Conservation (phyloP, 331 rosid species). For the Dryas integrifolia region DNA sequence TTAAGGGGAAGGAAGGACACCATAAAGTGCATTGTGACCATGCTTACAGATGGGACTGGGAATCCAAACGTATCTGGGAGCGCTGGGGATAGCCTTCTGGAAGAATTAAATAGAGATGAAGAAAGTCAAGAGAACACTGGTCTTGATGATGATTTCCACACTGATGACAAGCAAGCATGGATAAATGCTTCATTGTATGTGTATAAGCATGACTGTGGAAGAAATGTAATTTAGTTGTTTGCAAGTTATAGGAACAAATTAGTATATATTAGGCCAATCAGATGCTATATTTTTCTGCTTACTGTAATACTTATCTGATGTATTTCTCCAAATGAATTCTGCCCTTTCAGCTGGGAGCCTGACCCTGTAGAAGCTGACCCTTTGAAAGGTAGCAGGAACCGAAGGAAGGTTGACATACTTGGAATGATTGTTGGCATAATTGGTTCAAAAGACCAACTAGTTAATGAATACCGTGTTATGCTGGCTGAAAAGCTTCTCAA, state of each 20-base stretch:
- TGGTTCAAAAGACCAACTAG: constrained; percentile 94
- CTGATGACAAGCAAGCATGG: constrained; percentile 97
- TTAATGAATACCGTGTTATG: constrained; percentile 94
- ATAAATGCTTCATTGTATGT: constrained; percentile 65
- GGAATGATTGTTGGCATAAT: constrained; percentile 96
- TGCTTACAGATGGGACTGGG: constrained; percentile 93
- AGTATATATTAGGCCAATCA: not conserved
- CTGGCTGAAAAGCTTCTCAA: constrained; percentile 97
- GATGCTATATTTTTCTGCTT: not conserved
- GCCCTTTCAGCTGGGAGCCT: constrained; percentile 87
- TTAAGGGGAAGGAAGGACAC: constrained; percentile 97
- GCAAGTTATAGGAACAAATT: constrained; percentile 4
- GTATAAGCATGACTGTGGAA: constrained; percentile 11
- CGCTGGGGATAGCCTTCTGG: constrained; percentile 97
- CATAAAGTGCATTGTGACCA: constrained; percentile 92
- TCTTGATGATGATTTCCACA: constrained; percentile 77
- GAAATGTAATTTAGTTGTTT: constrained; percentile 5
- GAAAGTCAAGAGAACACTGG: constrained; percentile 77
- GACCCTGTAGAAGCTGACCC: constrained; percentile 99
- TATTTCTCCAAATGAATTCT: constrained; percentile 21
- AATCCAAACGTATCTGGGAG: constrained; percentile 74
- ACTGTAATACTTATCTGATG: constrained; percentile 21
- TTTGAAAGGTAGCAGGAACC: constrained; percentile 78
- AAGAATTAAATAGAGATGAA: constrained; percentile 93
- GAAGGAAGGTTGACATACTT: constrained; percentile 92